These are phyloP conservation scores for Raphidocelis subcapitata DNA, from an alignment of 139 green algal genomes.

Conservation along the genomic window DNA sequence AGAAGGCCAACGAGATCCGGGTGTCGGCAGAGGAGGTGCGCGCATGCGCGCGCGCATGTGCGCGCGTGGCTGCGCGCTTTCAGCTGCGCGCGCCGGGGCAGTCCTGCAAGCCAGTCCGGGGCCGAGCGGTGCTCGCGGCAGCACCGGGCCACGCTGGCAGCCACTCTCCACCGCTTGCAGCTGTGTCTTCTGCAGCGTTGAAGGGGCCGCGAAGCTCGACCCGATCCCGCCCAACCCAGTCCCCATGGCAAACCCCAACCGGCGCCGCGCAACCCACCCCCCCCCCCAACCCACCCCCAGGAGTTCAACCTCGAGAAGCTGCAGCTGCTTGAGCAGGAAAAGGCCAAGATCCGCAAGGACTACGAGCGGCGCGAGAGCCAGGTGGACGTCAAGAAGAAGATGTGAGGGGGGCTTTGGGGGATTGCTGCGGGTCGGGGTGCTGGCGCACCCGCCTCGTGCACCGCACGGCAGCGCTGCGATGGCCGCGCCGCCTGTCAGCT, in stretches of 20 bases:
- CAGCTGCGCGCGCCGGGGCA: too few relatives aligned
- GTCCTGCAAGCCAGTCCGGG: too few relatives aligned
- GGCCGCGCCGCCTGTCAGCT: too few relatives aligned
- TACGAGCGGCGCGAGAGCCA: conserved; percentile 93
- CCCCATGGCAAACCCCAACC: not conserved
- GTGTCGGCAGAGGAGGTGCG: conserved; percentile 94
- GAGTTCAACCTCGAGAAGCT: conserved; percentile 99
- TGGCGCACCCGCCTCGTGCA: too few relatives aligned
- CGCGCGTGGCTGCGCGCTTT: not conserved
- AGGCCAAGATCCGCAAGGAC: conserved; percentile 91
- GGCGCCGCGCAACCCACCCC: not conserved
- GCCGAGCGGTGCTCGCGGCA: too few relatives aligned
- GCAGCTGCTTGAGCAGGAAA: conserved; percentile 96
- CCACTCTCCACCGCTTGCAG: too few relatives aligned
- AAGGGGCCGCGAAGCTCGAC: too few relatives aligned
- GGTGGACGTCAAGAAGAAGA: conserved; percentile 98
- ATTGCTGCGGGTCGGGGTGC: too few relatives aligned
- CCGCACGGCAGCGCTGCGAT: too few relatives aligned
- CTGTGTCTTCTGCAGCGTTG: too few relatives aligned
- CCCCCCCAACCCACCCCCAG: conserved; percentile 34
- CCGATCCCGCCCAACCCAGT: not conserved
- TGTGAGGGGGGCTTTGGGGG: too few relatives aligned
- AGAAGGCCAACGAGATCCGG: conserved; percentile 97
- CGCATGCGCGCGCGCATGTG: not conserved
- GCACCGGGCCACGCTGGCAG: too few relatives aligned